These are phyloP conservation scores for Neophaeococcomyces mojaviensis DNA, from an alignment of 2,329 filamentous ascomycete genomes.

Conservation along the genomic window DNA sequence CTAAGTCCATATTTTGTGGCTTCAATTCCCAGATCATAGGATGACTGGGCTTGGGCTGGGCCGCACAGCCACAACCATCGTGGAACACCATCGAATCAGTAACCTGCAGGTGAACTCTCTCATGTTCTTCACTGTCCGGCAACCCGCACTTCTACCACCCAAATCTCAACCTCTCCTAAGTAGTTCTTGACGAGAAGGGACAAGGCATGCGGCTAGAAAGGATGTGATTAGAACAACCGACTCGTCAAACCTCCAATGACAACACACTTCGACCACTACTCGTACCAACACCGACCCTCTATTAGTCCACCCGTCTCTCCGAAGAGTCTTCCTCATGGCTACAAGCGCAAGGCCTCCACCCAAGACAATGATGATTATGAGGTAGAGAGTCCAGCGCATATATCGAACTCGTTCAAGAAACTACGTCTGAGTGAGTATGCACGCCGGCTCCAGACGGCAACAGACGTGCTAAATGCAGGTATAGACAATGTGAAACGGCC, in stretches of 20 bases:
- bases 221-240: neutral
- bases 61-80: too few relatives aligned
- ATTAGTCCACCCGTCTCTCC: constrained; percentile 3
- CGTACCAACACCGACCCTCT: constrained; percentile 5
- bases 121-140: too few relatives aligned
- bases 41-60: too few relatives aligned
- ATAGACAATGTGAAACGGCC: neutral
- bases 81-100: too few relatives aligned
- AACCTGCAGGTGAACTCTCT: too few relatives aligned
- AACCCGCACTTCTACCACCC: too few relatives aligned
- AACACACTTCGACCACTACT: constrained; percentile 1
- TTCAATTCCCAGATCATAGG: too few relatives aligned
- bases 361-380: constrained; percentile 5
- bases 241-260: constrained; percentile 4
- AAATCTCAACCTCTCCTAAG: too few relatives aligned
- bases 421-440: constrained; percentile 5
- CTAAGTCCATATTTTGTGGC: too few relatives aligned
- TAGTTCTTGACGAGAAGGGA: too few relatives aligned
- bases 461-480: neutral
- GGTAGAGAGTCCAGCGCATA: neutral
- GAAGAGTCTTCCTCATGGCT: constrained; percentile 5
- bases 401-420: constrained; percentile 7
- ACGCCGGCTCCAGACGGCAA: neutral
- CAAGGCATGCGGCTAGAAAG: too few relatives aligned
- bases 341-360: constrained; percentile 6